Percentiles rank a stretch among this genome's conserved stretches.
Evolutionary conservation across 2,329 filamentous ascomycete species (phyloP).

Genomic region (Epichloe scottii): DNA sequence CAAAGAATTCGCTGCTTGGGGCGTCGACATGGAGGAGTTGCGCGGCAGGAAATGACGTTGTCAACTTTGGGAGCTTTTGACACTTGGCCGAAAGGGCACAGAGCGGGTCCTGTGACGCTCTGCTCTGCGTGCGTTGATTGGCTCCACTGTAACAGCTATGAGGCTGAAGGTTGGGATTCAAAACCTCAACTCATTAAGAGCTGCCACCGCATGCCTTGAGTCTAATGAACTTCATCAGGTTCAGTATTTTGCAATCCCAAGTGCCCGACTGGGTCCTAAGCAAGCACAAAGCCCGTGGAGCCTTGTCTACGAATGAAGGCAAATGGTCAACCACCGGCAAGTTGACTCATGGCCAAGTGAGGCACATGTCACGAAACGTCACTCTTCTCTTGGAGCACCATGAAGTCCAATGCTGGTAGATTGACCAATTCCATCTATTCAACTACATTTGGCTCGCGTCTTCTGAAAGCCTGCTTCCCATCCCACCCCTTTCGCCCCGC

Average conservation of each 20-base stretch:
- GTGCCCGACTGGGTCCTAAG: not conserved
- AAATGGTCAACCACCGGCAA: not conserved
- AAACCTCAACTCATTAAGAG: too few relatives aligned
- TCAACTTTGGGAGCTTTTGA: not conserved
- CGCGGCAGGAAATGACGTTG: not conserved
- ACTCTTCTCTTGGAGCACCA: not conserved
- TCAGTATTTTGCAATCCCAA: not conserved
- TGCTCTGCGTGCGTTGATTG: not conserved
- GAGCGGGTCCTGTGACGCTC: not conserved
- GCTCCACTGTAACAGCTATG: not conserved
- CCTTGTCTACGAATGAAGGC: not conserved
- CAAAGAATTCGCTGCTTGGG: not conserved
- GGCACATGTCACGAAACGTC: not conserved
- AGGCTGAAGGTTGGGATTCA: not conserved
- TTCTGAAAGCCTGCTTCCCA: not conserved
- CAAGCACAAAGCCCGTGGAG: not conserved
- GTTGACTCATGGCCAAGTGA: not conserved
- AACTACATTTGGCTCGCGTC: not conserved
- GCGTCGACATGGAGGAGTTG: not conserved
- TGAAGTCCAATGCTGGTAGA: not conserved
- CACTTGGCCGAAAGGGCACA: slow-evolving; percentile 1
- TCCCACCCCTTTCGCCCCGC: not conserved
- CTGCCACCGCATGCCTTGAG: too few relatives aligned
- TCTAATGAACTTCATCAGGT: too few relatives aligned
- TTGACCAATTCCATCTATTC: too few relatives aligned